Conservation (phyloP, 345 rosid genomes). For the Aquilaria malaccensis region DNA sequence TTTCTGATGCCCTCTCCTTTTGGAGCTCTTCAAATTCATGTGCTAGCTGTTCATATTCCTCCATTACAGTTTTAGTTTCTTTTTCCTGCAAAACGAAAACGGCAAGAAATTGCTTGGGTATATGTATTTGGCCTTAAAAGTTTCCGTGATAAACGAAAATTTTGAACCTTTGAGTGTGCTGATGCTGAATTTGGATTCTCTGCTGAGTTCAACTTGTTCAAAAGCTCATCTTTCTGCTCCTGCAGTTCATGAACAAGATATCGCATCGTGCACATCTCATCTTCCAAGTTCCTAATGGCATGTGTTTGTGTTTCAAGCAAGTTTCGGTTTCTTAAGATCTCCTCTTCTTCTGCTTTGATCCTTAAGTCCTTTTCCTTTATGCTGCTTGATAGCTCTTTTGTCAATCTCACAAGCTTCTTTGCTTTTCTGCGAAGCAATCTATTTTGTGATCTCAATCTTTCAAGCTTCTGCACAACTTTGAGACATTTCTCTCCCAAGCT, state of each 20-base stretch:
- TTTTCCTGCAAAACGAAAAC: slow-evolving; percentile 22
- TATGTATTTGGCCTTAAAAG: background rate
- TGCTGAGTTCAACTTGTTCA: slow-evolving; percentile 17
- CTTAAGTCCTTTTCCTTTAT: slow-evolving; percentile 28
- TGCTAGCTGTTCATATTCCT: slow-evolving; percentile 33
- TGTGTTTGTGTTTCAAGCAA: slow-evolving; percentile 23
- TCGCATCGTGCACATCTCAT: slow-evolving; percentile 30
- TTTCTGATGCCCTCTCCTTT: slow-evolving; percentile 35
- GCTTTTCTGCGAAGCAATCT: slow-evolving; percentile 38
- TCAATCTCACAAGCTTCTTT: slow-evolving; percentile 40
- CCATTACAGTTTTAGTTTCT: slow-evolving; percentile 19
- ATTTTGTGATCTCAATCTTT: slow-evolving; percentile 29
- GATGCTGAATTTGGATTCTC: slow-evolving; percentile 17
- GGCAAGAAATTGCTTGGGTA: background rate
- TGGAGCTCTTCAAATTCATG: slow-evolving; percentile 40
- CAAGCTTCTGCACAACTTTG: slow-evolving; percentile 31
- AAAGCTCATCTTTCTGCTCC: slow-evolving; percentile 35
- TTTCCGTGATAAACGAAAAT: background rate
- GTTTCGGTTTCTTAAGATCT: slow-evolving; percentile 20
- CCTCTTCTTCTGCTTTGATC: slow-evolving; percentile 31
- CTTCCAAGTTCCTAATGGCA: slow-evolving; percentile 32
- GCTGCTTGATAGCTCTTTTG: slow-evolving; percentile 20
- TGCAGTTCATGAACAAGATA: slow-evolving; percentile 17
- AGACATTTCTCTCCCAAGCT: slow-evolving; percentile 28
- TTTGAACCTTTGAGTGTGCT: slow-evolving; percentile 34